phyloP scores from a whole-genome alignment of 257 asterid genomes.

The Plantago major region DNA sequence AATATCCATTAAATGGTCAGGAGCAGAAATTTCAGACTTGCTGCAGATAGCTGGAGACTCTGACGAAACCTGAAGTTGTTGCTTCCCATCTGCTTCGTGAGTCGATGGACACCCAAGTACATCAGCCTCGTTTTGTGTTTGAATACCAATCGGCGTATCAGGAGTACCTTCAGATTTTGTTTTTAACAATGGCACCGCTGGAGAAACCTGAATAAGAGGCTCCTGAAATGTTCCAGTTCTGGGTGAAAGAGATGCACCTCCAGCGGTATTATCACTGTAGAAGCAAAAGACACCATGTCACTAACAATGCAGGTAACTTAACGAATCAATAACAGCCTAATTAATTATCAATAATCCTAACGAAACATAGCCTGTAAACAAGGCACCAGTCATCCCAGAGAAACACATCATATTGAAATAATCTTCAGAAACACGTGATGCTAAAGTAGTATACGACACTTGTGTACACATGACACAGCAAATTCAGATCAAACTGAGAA shows the following conservation, averaged over 20 bases:
- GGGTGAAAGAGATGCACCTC: conserved; percentile 33
- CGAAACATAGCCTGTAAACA: background rate
- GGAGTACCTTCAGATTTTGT: conserved; percentile 28
- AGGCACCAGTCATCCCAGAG: no score
- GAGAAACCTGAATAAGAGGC: conserved; percentile 44
- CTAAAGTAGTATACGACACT: no score
- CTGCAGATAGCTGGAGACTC: background rate
- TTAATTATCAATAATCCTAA: background rate
- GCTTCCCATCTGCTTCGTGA: conserved; percentile 39
- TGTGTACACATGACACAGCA: background rate
- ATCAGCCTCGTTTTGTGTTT: conserved; percentile 34
- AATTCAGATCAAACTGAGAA: background rate
- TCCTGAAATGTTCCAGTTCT: conserved; percentile 40
- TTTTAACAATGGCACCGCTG: conserved; percentile 31
- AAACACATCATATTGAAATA: no score
- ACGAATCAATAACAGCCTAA: background rate
- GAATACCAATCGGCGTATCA: conserved; percentile 30
- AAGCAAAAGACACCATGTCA: conserved; percentile 13
- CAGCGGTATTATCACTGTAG: conserved; percentile 58
- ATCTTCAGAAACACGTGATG: no score
- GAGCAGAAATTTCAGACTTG: conserved; percentile 27
- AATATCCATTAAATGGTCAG: conserved; percentile 29
- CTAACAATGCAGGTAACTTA: background rate
- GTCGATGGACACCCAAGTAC: conserved; percentile 40
- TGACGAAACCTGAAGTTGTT: conserved; percentile 38